Evolutionary conservation across 345 rosid genomes (phyloP), one percentile per base, ranked within the genome.

Genomic region (Cardiospermum halicacabum): DNA sequence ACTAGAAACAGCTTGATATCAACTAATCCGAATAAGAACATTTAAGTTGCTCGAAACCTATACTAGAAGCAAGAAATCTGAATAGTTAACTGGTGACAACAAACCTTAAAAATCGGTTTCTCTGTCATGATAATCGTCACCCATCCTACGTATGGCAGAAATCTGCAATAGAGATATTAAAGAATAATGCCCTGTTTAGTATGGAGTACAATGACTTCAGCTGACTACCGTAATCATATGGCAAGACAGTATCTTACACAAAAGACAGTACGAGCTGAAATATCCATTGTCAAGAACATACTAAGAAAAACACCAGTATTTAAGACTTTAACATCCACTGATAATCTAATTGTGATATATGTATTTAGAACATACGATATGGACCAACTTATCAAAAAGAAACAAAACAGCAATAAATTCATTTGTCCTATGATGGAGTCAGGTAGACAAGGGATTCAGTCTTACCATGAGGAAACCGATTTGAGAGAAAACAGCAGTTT

Each of bases 101-200:
- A 21, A 58, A 86, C 92, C 97, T 93, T 88, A 69, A 93, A 78
- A 62, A 93, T 75, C 31, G 98, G 98, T 60, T 93, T 90, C 63
- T 93, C 98, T 1, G 98, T 93, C 94, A 93, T 93, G 53, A 93
- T 76, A 32, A 93, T 93, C n/a, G 98, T 93, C 57, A 86, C 92
- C 97, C 97, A 93, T 50, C 97, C 98, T 27, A 85, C 96, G 60
- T 88, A 86, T 40, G 97, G 97, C 69, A 90, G 72, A 77, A 88
- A 90, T 69, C 98, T 92, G 73, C 72, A 63, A 16, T 72, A 10
- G 26, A 72, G 19, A 65, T 61, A 21, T 58, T 37, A 57, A 57
- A 26, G 21, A 25, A 28, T 15, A 45, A 34, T 42, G 22, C 16
- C 9, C 13, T 13, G 42, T 61, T 51, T 36, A 2, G 11, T 4